Base-by-base conservation (phyloP, 129 eudicot genomes). In the Tagetes erecta region DNA sequence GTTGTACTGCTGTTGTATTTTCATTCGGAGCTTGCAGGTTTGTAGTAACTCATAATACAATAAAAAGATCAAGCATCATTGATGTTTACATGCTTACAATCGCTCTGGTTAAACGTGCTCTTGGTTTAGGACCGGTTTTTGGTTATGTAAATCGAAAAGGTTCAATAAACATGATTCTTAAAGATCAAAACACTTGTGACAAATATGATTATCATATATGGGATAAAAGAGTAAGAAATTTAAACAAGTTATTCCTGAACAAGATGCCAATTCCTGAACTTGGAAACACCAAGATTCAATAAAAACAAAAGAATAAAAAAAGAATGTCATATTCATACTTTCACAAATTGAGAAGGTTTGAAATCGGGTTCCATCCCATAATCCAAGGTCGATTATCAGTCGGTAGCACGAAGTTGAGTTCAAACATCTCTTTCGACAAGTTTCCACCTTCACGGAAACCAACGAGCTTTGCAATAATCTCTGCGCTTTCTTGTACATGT, bases 341-440 rank as follows among this genome's bases (percentile, higher is more conserved):
- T 90, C 92, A 90, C 80, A 90, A 57, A 68, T 83, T 89, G 40
- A 90, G 96, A 63, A 90, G 84, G 79, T 90, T 86, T 0, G 96
- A 87, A 55, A 90, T 87, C 5, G 87, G 95, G 84, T 93, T 90
- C 97, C 97, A 93, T 59, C 92, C 98, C 85, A 85, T 80, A 27
- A 87, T 79, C 98, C 96, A 93, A n/a, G 96, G 98, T 68, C 92
- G 79, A 74, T 85, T 88, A 74, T 90, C 97, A 11, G 87, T 77
- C 6, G 98, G 98, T 59, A 81, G 85, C 67, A 87, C 97, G 58
- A 93, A 93, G 38, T 93, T 93, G 13, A 93, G 93, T 80, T 90
- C 98, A 71, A 93, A 88, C 98, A 93, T 93, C 83, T 93, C 98
- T 74, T 84, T 93, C 0, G 98, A 86, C 83, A 91, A 70, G 53